phyloP scores from a whole-genome alignment of 73 alveolate genomes.

The Blepharisma japonicum region DNA sequence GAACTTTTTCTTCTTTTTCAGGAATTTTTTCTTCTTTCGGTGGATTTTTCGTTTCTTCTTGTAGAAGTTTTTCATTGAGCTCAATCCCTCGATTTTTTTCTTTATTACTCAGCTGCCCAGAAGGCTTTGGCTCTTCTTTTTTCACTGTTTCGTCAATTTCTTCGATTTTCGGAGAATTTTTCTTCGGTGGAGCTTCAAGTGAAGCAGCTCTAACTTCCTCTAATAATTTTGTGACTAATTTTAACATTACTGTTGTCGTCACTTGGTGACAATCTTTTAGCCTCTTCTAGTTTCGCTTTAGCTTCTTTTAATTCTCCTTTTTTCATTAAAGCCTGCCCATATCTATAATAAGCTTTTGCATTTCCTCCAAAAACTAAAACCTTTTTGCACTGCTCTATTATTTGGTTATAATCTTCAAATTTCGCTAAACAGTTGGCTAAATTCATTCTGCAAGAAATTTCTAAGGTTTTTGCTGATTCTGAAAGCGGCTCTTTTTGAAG shows the following conservation, averaged over 20 bases:
- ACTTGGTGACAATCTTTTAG: slow-evolving; percentile 11
- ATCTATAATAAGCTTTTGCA: not conserved
- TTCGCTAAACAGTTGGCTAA: slow-evolving; percentile 16
- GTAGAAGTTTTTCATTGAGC: not conserved
- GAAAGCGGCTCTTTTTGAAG: not conserved
- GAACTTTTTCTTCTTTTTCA: not conserved
- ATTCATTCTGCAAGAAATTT: slow-evolving; percentile 22
- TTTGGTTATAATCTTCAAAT: not conserved
- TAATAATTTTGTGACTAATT: not conserved
- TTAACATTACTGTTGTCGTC: not conserved
- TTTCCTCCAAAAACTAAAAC: not conserved
- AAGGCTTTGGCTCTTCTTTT: not conserved
- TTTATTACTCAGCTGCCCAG: not conserved
- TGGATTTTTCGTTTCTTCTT: slow-evolving; percentile 1
- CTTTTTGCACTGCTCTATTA: slow-evolving; percentile 7
- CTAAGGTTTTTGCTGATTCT: not conserved
- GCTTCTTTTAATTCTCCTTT: not conserved
- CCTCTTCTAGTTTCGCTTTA: not conserved
- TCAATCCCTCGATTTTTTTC: not conserved
- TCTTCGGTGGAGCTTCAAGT: not conserved
- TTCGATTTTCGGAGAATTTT: not conserved
- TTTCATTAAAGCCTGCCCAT: slow-evolving; percentile 21
- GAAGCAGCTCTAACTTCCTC: not conserved
- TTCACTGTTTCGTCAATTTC: not conserved
- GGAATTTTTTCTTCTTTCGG: not conserved